A percentile compares a stretch with the other conserved stretches of the same genome.
Conservation (phyloP, 495 filamentous ascomycete genomes). For the Astrothelium subdiscretum region DNA sequence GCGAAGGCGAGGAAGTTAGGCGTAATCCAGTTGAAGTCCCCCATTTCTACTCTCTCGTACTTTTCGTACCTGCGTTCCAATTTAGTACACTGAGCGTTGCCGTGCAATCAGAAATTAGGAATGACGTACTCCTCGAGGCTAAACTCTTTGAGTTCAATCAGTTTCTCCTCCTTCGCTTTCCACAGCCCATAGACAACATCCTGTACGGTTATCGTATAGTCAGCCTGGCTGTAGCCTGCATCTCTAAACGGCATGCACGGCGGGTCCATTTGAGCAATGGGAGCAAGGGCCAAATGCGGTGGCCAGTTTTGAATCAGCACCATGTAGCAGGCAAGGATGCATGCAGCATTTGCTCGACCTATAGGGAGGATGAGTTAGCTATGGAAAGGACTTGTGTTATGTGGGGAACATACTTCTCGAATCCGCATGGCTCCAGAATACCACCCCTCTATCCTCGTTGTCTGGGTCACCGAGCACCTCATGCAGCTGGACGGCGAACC, state of each 20-base stretch:
- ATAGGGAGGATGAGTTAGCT: conserved; percentile 4
- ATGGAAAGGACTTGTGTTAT: neutral
- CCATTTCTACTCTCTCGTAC: conserved; percentile 92
- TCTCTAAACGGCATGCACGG: conserved; percentile 98
- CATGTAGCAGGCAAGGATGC: conserved; percentile 92
- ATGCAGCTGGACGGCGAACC: conserved; percentile 89
- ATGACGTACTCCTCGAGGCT: conserved; percentile 74
- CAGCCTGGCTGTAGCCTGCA: conserved; percentile 95
- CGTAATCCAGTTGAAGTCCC: conserved; percentile 99
- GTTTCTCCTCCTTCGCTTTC: conserved; percentile 90
- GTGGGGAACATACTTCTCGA: conserved; percentile 55
- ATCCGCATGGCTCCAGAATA: conserved; percentile 90
- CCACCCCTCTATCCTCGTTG: conserved; percentile 72
- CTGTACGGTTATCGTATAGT: conserved; percentile 88
- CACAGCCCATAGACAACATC: conserved; percentile 97
- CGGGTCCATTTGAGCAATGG: conserved; percentile 89
- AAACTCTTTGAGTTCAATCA: conserved; percentile 80
- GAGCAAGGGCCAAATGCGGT: conserved; percentile 93
- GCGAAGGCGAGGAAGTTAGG: conserved; percentile 93
- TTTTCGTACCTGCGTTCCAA: conserved; percentile 58
- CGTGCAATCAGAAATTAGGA: neutral
- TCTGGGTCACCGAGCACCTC: conserved; percentile 81
- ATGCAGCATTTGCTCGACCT: conserved; percentile 93
- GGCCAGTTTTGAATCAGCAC: conserved; percentile 97
- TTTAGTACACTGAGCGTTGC: neutral